Percentiles rank a stretch among this genome's conserved stretches.
phyloP scores from a whole-genome alignment of 2,329 filamentous ascomycete species.

The Diaporthe destruens region DNA sequence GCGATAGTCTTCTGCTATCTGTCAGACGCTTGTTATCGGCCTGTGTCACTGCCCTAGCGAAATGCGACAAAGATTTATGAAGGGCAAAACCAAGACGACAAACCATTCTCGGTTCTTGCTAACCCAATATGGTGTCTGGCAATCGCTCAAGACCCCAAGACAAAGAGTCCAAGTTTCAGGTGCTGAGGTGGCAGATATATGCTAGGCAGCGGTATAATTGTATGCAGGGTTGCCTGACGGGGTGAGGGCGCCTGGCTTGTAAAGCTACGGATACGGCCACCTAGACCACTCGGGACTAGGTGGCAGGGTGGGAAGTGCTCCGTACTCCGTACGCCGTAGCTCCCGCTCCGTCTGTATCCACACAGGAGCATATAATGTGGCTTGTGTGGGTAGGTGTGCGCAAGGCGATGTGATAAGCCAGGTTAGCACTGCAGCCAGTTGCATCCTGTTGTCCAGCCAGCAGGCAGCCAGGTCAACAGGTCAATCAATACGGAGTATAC shows the following conservation, averaged over 20 bases:
- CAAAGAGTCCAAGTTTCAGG: background rate
- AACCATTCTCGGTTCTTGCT: background rate
- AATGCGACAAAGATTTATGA: background rate
- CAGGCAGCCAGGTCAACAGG: conserved; percentile 1
- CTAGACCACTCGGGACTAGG: background rate
- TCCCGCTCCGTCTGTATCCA: conserved; percentile 1
- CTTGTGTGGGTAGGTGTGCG: conserved; percentile 26
- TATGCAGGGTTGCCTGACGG: conserved; percentile 11
- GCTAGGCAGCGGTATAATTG: background rate
- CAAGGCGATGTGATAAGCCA: conserved; percentile 10
- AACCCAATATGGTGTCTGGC: background rate
- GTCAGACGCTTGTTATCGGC: background rate
- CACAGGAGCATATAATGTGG: conserved; percentile 20
- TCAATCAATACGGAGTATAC: background rate
- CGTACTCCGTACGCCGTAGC: no score
- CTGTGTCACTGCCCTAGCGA: background rate
- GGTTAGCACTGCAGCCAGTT: conserved; percentile 9
- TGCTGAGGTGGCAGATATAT: background rate
- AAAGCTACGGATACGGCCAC: background rate
- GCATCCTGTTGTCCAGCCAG: conserved; percentile 4
- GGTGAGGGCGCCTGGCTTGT: background rate
- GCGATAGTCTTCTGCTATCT: background rate
- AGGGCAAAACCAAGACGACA: background rate
- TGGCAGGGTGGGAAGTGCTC: background rate
- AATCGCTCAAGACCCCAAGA: no score